These are phyloP conservation scores for Skeletonema marinoi DNA, from an alignment of 108 stramenopile genomes.

Conservation along the genomic window DNA sequence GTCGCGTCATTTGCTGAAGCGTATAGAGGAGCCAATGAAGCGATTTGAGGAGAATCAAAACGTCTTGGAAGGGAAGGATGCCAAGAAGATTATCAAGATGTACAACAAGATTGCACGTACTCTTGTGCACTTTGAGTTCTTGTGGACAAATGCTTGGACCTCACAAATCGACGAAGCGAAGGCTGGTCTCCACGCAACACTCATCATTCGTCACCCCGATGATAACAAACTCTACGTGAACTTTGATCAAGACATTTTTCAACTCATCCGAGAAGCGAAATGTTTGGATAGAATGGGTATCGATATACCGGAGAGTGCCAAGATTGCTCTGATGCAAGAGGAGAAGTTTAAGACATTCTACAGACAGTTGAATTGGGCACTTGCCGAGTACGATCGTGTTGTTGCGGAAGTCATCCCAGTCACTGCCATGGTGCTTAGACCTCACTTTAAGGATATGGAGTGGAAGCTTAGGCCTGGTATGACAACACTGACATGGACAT, in stretches of 20 bases:
- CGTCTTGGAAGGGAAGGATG: slow-evolving; percentile 86
- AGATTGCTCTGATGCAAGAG: slow-evolving; percentile 88
- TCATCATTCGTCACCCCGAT: slow-evolving; percentile 91
- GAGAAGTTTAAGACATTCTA: slow-evolving; percentile 91
- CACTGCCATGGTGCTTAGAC: slow-evolving; percentile 76
- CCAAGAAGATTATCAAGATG: slow-evolving; percentile 88
- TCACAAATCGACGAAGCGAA: slow-evolving; percentile 88
- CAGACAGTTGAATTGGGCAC: slow-evolving; percentile 84
- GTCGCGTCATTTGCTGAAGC: slow-evolving; percentile 86
- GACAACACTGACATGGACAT: slow-evolving; percentile 93
- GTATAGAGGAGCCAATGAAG: slow-evolving; percentile 93
- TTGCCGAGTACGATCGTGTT: slow-evolving; percentile 87
- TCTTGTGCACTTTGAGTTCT: slow-evolving; percentile 90
- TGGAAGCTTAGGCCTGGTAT: slow-evolving; percentile 92
- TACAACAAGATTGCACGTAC: slow-evolving; percentile 94
- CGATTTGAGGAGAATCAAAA: slow-evolving; percentile 81
- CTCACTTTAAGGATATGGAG: slow-evolving; percentile 93
- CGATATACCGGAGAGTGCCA: slow-evolving; percentile 86
- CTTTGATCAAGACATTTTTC: slow-evolving; percentile 89
- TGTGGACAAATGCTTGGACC: slow-evolving; percentile 94
- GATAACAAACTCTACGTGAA: slow-evolving; percentile 91
- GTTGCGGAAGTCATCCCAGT: slow-evolving; percentile 86
- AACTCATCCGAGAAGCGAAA: slow-evolving; percentile 92
- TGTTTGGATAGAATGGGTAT: slow-evolving; percentile 92
- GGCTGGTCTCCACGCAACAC: slow-evolving; percentile 91